Evolutionary conservation across 345 rosid genomes (phyloP).

Genomic region (Psidium guajava): DNA sequence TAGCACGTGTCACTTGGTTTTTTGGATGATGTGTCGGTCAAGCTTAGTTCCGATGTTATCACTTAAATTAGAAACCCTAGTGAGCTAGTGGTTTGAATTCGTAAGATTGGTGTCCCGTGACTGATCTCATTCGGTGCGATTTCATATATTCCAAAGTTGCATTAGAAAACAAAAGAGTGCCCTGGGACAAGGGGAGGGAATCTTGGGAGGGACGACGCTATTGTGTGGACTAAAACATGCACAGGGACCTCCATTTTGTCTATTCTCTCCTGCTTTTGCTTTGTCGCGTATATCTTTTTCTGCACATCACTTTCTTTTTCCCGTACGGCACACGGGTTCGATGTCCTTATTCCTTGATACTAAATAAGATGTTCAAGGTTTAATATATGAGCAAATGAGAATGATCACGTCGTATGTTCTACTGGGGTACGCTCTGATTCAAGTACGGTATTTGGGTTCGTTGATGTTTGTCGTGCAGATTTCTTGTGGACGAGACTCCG

Average conservation of each 20-base stretch:
- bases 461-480: slow-evolving; percentile 22
- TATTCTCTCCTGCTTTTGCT: background rate
- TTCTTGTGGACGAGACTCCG: slow-evolving; percentile 82
- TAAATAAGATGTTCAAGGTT: background rate
- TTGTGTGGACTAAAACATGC: background rate
- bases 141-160: background rate
- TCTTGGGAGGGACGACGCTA: background rate
- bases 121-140: background rate
- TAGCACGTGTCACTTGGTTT: background rate
- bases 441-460: background rate
- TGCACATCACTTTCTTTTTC: background rate
- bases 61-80: background rate
- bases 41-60: too few species aligned
- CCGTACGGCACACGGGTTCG: background rate
- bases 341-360: background rate
- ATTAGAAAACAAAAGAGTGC: background rate
- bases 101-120: background rate
- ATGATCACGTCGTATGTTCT: background rate
- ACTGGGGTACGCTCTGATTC: background rate
- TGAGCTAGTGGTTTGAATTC: background rate
- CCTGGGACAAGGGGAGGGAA: background rate
- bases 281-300: background rate
- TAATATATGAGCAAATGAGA: background rate
- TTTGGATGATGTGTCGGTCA: background rate
- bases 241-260: background rate